Evolutionary conservation across 176 grass and related monocot genomes (phyloP), one percentile per base, ranked within the genome.

Genomic region (Oryza rufipogon): DNA sequence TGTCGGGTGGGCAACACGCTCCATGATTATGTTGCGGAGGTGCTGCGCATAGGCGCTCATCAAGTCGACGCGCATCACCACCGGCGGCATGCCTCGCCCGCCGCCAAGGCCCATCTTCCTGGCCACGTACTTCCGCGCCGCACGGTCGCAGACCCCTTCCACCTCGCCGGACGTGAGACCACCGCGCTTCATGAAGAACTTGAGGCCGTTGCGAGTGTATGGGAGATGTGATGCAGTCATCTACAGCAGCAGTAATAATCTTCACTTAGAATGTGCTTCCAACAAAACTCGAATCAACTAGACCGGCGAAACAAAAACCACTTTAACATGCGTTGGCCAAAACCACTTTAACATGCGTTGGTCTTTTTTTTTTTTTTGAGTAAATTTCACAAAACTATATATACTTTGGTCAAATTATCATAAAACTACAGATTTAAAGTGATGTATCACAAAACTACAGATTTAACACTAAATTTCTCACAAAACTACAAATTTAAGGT

Each of bases 141-240:
- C 94, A 39, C 83, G 66, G 30, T 94, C 90, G 47, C 94, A 97
- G 66, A 97, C 91, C 11, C 65, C 81, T 68, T 91, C 80, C 48
- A 97, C 86, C 5, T 97, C 81, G 39, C 41, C 74, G 9, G 94
- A 92, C 26, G 41, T 75, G 17, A 94, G 34, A 45, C 94, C 92
- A 1, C 92, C 94, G 70, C 68, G 81, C 69, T 83, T 90, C 49
- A 90, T 97, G 83, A 97, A 97, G 88, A 97, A 97, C 83, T 97
- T 97, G 72, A 97, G 86, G 22, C 94, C 94, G 66, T 97, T 97
- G 49, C 94, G 89, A 15, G 94, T 97, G 88, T 97, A 97, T 5
- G 94, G 92, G 1, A 97, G 84, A 74, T 97, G 94, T 9, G 94
- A 97, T 78, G 94, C 92, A 2, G 94, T 97, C 94, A 94, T 92